Evolutionary conservation across 805 yeast genomes (phyloP), one percentile per base, ranked within the genome.

Genomic region (Yarrowia sp.): DNA sequence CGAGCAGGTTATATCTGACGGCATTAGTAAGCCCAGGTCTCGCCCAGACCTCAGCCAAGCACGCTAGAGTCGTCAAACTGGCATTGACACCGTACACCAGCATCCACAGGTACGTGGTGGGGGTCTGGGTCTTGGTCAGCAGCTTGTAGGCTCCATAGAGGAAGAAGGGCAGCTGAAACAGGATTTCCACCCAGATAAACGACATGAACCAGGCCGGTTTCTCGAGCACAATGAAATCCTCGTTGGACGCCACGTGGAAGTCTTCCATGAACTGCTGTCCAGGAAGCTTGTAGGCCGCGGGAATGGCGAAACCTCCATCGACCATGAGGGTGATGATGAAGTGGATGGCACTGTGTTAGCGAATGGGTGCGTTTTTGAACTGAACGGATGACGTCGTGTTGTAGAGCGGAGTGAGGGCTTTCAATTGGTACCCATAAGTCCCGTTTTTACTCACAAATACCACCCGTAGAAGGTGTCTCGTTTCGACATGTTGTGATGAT

Each of bases 31-130:
- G 75, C 0, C 84, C 85, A 43, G 79, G 69, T 20, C 69, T 24
- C 15, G 52, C 46, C n/a, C 66, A 39, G 15, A 75, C 71, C 12
- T 79, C 80, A 2, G 80, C 80, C 5, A 70, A 77, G 75, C 98
- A 94, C 30, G 87, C 84, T 43, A 87, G 76, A 0, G 97, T 92
- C 6, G 97, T 92, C 64, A 89, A 79, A 4, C 88, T 79, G 0
- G 98, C 98, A 74, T 91, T 92, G 72, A 90, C 83, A 3, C 94
- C 97, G 76, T 95, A 94, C 7, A 87, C 73, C 14, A 85, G 78
- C 71, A 88, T 76, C 74, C 80, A 81, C 30, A 79, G 76, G 68
- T 81, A 82, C 17, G 80, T 74, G 19, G 66, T 46, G 38, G 66
- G 66, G 0, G 53, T 61, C n/a, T 33, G 9, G 34, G 38, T 46